Conservation (phyloP, 257 asterid species). For the Avicennia marina region DNA sequence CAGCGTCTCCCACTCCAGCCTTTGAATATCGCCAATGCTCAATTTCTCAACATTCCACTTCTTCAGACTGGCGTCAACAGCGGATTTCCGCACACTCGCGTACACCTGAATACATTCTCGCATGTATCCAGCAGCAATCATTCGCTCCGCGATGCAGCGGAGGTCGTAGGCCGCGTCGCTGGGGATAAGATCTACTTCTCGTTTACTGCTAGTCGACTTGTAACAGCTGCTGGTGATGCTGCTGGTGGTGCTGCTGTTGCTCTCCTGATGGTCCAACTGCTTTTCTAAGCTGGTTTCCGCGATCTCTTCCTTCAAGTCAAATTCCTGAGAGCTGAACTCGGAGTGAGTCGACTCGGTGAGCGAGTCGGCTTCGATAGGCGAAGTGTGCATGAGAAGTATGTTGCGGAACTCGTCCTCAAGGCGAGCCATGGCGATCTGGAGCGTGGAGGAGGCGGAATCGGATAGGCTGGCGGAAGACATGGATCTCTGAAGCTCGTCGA, state of each 20-base stretch:
- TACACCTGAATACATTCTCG: constrained; percentile 89
- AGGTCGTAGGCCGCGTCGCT: constrained; percentile 63
- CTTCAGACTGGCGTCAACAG: constrained; percentile 56
- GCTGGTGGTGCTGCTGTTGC: constrained; percentile 42
- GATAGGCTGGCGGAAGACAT: constrained; percentile 44
- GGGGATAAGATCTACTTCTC: constrained; percentile 74
- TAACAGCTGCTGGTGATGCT: constrained; percentile 43
- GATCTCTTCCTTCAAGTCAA: constrained; percentile 32
- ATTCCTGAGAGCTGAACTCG: constrained; percentile 37
- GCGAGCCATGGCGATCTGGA: constrained; percentile 95
- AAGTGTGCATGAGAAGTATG: constrained; percentile 65
- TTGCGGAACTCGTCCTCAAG: constrained; percentile 93
- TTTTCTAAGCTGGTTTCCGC: constrained; percentile 29
- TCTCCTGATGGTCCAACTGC: constrained; percentile 63
- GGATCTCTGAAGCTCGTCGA: constrained; percentile 68
- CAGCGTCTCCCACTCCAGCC: constrained; percentile 74
- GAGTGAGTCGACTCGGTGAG: constrained; percentile 41
- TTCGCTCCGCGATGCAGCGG: constrained; percentile 78
- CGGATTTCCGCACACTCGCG: constrained; percentile 65
- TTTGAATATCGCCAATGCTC: constrained; percentile 79
- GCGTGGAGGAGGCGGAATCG: constrained; percentile 36
- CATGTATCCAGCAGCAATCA: constrained; percentile 58
- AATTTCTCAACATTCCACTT: constrained; percentile 61
- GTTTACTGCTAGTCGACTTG: constrained; percentile 52
- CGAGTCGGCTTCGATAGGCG: constrained; percentile 58